Evolutionary conservation across 805 yeast species (phyloP).

Genomic region (Ogataea pilisensis): DNA sequence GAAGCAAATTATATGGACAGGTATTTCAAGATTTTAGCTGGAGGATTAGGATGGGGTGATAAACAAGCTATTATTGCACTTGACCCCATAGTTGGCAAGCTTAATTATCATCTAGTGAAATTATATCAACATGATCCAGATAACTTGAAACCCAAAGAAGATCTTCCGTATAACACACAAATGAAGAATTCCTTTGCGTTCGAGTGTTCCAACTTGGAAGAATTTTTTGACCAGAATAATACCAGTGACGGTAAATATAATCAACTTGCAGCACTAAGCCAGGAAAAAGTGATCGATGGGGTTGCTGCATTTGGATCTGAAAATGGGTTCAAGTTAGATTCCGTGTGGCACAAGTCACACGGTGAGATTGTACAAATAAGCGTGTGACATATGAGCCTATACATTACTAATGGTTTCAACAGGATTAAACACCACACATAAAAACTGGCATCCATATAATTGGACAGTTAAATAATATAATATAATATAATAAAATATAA

Average conservation of each 20-base stretch:
- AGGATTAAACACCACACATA: too few relatives aligned
- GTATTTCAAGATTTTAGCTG: conserved; percentile 57
- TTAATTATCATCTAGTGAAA: conserved; percentile 18
- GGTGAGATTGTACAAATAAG: conserved; percentile 26
- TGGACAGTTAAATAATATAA: too few relatives aligned
- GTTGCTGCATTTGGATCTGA: conserved; percentile 34
- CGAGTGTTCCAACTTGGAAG: conserved; percentile 24
- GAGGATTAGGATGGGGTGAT: conserved; percentile 77
- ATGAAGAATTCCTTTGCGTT: conserved; percentile 8
- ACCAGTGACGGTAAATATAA: conserved; percentile 8
- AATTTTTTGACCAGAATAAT: conserved; percentile 4
- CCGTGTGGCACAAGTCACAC: conserved; percentile 28
- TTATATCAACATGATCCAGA: conserved; percentile 19
- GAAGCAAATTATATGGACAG: conserved; percentile 14
- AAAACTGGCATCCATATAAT: too few relatives aligned
- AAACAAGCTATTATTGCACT: conserved; percentile 62
- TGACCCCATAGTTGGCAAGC: conserved; percentile 48
- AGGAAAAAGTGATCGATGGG: conserved; percentile 8
- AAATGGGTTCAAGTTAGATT: conserved; percentile 27
- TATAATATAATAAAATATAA: too few relatives aligned
- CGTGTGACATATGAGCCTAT: too few relatives aligned
- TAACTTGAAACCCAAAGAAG: not conserved
- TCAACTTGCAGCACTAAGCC: too few relatives aligned
- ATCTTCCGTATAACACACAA: not conserved
- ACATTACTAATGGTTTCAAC: too few relatives aligned